phyloP scores from a whole-genome alignment of 306 rosid species.

The Prunus persica region DNA sequence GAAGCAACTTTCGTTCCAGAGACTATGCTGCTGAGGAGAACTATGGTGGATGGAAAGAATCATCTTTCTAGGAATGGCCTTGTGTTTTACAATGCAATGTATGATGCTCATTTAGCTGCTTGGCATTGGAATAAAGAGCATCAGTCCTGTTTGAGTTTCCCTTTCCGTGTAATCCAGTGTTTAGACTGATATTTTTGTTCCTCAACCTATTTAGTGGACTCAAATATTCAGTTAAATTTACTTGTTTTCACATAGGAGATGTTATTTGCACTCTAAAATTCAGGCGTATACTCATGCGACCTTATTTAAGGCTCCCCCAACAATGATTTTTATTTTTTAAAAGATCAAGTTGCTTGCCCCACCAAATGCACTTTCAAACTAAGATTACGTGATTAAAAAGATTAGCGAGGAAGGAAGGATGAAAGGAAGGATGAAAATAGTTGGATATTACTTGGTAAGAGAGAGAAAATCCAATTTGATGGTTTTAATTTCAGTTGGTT shows the following conservation, averaged over 20 bases:
- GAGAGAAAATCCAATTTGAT: no score
- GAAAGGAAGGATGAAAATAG: no score
- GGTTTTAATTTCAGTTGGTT: no score
- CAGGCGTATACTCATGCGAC: not conserved
- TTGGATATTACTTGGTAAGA: no score
- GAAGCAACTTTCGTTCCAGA: not conserved
- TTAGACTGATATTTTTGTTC: not conserved
- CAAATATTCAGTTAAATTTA: not conserved
- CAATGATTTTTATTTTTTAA: no score
- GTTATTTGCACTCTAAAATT: not conserved
- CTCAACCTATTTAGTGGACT: not conserved
- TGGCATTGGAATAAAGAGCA: not conserved
- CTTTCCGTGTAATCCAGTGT: not conserved
- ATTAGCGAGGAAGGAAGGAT: no score
- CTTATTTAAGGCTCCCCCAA: no score
- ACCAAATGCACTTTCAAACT: no score
- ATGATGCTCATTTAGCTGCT: not conserved
- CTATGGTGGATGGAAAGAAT: slow-evolving; percentile 74
- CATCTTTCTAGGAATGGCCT: slow-evolving; percentile 7
- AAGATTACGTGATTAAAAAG: no score
- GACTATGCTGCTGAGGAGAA: slow-evolving; percentile 13
- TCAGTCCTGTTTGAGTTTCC: not conserved
- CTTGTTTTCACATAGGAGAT: not conserved
- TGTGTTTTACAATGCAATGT: not conserved
- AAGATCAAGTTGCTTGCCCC: no score